phyloP scores from a whole-genome alignment of 495 filamentous ascomycete species.

The Podospora australis region DNA sequence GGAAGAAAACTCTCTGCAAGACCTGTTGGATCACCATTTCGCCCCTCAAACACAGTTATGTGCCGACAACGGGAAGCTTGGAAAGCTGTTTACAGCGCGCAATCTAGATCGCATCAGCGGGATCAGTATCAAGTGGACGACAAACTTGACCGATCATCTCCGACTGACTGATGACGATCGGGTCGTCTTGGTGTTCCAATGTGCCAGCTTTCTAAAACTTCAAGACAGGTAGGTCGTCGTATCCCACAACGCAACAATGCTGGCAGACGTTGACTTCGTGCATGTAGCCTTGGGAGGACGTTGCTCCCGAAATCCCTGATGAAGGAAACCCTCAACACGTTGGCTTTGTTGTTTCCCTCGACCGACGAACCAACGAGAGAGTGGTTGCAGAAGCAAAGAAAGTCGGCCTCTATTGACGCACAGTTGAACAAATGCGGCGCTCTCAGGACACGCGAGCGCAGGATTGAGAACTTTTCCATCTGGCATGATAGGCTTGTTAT shows the following conservation, averaged over 20 bases:
- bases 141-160: slow-evolving; percentile 44
- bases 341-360: slow-evolving; percentile 42
- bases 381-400: slow-evolving; percentile 10
- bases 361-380: slow-evolving; percentile 12
- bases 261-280: too few species aligned
- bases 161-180: slow-evolving; percentile 34
- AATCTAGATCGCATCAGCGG: slow-evolving; percentile 26
- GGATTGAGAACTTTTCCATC: slow-evolving; percentile 38
- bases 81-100: neutral
- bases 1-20: too few species aligned
- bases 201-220: slow-evolving; percentile 32
- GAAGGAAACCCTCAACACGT: slow-evolving; percentile 40
- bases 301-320: slow-evolving; percentile 30
- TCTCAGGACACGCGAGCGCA: neutral
- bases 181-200: slow-evolving; percentile 40
- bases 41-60: too few species aligned
- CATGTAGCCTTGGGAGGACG: too few species aligned
- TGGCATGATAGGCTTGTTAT: slow-evolving; percentile 48
- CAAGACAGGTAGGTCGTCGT: slow-evolving; percentile 8
- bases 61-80: neutral
- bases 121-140: slow-evolving; percentile 35
- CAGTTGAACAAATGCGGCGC: neutral
- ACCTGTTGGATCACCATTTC: too few species aligned
- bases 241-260: too few species aligned
- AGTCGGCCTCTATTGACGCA: neutral